These are phyloP conservation scores for Ogataea salicorniae DNA, from an alignment of 805 yeast species.

Conservation along the genomic window DNA sequence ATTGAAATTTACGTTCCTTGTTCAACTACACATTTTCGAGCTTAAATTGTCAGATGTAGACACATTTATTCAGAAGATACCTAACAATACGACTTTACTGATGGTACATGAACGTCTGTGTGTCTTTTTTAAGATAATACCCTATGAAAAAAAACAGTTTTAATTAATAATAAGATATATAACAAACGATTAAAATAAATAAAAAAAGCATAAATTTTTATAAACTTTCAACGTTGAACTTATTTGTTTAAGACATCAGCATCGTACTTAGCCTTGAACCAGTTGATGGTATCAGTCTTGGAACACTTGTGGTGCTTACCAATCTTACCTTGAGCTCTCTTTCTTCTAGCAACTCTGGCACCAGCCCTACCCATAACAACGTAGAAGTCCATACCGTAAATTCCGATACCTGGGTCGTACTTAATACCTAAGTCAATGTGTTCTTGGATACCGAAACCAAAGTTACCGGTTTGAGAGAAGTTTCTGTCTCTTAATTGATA, in stretches of 20 bases:
- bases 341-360: conserved; percentile 97
- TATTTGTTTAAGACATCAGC: conserved; percentile 92
- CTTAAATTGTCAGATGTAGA: no score
- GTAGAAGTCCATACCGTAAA: conserved; percentile 99
- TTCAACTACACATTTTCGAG: no score
- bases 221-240: conserved; percentile 13
- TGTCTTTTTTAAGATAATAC: no score
- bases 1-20: no score
- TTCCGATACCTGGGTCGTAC: conserved; percentile 99
- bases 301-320: conserved; percentile 91
- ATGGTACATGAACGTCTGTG: no score
- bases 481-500: conserved; percentile 91
- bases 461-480: conserved; percentile 99
- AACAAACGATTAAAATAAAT: no score
- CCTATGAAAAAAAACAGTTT: background rate
- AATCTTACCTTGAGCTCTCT: conserved; percentile 83
- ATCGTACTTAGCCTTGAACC: conserved; percentile 99
- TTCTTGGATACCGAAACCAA: conserved; percentile 99
- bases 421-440: conserved; percentile 99
- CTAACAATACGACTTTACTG: no score
- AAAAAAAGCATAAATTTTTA: no score
- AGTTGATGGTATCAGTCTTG: conserved; percentile 90
- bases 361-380: conserved; percentile 99
- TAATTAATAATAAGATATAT: background rate
- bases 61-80: no score